These are phyloP conservation scores for Irpex sp. DNA, from an alignment of 1,284 basidiomycete species.

Conservation along the genomic window DNA sequence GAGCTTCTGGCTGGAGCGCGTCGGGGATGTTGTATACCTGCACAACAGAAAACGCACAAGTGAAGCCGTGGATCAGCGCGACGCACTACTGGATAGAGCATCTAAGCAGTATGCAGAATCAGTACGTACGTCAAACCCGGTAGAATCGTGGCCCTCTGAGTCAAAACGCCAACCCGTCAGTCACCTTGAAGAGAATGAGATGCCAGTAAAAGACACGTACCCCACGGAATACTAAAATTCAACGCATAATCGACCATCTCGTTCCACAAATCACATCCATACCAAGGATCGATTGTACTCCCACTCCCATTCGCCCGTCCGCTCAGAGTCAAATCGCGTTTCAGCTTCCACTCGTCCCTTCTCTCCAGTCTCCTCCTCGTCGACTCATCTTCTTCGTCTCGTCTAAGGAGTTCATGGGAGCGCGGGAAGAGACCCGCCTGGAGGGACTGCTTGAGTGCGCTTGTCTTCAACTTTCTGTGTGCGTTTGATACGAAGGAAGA, in stretches of 20 bases:
- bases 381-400: no score
- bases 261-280: conserved; percentile 25
- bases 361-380: not conserved
- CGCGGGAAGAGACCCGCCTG: not conserved
- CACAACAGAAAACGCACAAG: not conserved
- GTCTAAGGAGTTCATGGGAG: not conserved
- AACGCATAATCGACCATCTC: conserved; percentile 28
- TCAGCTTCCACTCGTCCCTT: conserved; percentile 9
- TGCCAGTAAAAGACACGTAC: not conserved
- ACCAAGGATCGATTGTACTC: conserved; percentile 25
- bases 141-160: no score
- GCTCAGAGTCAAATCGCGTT: conserved; percentile 11
- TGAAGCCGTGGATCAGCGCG: no score
- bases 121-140: no score
- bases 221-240: conserved; percentile 29
- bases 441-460: not conserved
- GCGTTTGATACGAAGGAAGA: not conserved
- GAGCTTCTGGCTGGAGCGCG: conserved; percentile 10
- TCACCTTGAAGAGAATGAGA: not conserved
- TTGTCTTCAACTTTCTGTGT: not conserved
- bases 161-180: no score
- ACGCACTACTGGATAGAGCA: no score
- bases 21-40: conserved; percentile 14
- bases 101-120: no score
- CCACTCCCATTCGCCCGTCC: conserved; percentile 14